phyloP scores from a whole-genome alignment of 495 filamentous ascomycete species.

The Neurospora sp. region DNA sequence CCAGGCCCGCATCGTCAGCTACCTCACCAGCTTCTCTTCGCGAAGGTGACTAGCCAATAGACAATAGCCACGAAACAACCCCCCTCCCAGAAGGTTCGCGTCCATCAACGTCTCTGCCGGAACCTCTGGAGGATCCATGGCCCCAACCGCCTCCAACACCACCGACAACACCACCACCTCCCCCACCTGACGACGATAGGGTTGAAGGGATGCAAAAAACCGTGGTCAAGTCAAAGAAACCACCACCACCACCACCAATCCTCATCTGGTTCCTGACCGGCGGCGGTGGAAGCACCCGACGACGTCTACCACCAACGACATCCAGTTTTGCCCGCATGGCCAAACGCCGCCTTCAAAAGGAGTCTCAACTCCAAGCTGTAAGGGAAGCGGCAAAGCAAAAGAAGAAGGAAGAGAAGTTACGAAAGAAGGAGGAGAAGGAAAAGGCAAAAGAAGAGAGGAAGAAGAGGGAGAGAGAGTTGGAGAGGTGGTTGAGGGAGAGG shows the following conservation, averaged over 20 bases:
- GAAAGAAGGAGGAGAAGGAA: neutral
- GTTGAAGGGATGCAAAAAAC: no score
- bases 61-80: neutral
- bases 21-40: neutral
- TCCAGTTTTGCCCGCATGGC: neutral
- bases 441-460: neutral
- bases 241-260: no score
- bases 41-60: neutral
- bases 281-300: neutral
- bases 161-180: neutral
- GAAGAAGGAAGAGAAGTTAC: neutral
- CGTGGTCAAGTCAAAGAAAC: no score
- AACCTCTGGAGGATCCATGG: neutral
- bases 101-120: neutral
- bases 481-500: neutral
- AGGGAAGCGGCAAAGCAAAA: neutral
- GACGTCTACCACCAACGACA: neutral
- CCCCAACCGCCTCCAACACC: neutral
- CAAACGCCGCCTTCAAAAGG: neutral
- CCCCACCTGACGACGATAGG: neutral
- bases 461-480: neutral
- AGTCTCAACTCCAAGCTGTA: neutral
- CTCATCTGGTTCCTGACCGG: neutral
- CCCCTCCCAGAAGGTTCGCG: neutral
- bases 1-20: neutral